Conservation (phyloP, 768 basidiomycete species). For the Wakefieldia striispora region DNA sequence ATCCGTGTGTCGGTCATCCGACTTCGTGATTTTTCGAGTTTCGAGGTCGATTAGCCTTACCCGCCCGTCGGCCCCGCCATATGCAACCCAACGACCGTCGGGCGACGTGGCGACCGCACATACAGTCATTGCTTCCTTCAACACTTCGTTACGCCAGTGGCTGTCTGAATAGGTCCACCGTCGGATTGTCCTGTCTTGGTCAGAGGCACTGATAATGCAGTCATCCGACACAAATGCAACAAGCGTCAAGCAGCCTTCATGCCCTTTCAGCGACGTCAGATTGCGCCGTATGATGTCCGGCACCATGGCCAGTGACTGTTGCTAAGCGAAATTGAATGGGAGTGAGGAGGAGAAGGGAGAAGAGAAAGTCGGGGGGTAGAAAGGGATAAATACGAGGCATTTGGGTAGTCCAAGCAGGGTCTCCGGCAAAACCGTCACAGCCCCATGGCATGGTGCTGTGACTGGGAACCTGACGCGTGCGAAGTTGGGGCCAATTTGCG, state of each 20-base stretch:
- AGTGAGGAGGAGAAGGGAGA: neutral
- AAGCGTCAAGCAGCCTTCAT: constrained; percentile 9
- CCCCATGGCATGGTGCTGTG: too few relatives aligned
- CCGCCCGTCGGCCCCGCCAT: too few relatives aligned
- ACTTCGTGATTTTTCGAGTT: too few relatives aligned
- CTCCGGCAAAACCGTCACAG: too few relatives aligned
- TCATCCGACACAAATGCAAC: constrained; percentile 17
- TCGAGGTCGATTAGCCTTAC: too few relatives aligned
- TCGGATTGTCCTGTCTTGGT: constrained; percentile 16
- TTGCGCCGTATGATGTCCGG: neutral
- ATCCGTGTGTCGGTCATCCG: too few relatives aligned
- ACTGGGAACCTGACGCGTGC: constrained; percentile 5
- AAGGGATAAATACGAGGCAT: neutral
- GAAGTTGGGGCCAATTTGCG: too few relatives aligned
- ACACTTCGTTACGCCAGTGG: neutral
- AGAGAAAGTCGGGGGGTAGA: neutral
- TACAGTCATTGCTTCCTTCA: constrained; percentile 3
- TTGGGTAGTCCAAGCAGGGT: too few relatives aligned
- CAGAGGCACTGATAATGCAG: constrained; percentile 19
- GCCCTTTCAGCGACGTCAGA: constrained; percentile 10
- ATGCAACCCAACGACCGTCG: too few relatives aligned
- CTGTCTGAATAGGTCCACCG: constrained; percentile 4
- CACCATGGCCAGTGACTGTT: neutral
- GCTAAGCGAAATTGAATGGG: neutral
- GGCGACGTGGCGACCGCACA: constrained; percentile 9